Conservation (phyloP, 805 yeast species). For the Suhomyces sp. region DNA sequence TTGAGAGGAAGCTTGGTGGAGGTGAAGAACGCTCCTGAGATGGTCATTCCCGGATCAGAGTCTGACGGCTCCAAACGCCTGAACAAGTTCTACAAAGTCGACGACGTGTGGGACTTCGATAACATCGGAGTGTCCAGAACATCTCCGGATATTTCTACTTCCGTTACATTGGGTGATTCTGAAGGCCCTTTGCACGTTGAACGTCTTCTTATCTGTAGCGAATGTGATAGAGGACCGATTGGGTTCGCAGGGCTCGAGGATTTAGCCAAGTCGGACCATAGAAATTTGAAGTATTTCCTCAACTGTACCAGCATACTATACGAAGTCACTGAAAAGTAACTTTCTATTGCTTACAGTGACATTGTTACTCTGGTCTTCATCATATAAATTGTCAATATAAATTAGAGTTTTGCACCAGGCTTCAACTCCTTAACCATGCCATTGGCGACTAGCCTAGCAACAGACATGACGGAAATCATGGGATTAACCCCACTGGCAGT, state of each 20-base stretch:
- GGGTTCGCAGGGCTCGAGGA: constrained; percentile 57
- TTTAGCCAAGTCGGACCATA: constrained; percentile 28
- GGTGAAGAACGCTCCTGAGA: constrained; percentile 24
- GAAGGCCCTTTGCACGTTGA: constrained; percentile 33
- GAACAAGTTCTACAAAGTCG: constrained; percentile 38
- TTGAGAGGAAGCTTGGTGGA: constrained; percentile 4
- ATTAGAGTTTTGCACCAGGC: constrained; percentile 4
- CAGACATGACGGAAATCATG: constrained; percentile 23
- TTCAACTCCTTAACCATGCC: constrained; percentile 16
- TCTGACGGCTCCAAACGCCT: not conserved
- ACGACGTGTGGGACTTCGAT: constrained; percentile 76
- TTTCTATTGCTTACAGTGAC: not conserved
- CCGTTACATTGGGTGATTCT: constrained; percentile 10
- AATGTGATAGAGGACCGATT: constrained; percentile 74
- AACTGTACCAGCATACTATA: constrained; percentile 46
- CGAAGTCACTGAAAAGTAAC: constrained; percentile 14
- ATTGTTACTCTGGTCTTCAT: not conserved
- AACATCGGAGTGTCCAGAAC: constrained; percentile 70
- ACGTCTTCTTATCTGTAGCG: constrained; percentile 64
- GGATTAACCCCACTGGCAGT: constrained; percentile 28
- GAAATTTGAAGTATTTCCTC: constrained; percentile 42
- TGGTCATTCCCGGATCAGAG: constrained; percentile 16
- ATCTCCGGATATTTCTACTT: constrained; percentile 18
- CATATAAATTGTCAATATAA: not conserved
- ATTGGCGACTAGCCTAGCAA: constrained; percentile 18